phyloP scores from a whole-genome alignment of 371 early-diverging fungal species.

The Apophysomyces elegans region DNA sequence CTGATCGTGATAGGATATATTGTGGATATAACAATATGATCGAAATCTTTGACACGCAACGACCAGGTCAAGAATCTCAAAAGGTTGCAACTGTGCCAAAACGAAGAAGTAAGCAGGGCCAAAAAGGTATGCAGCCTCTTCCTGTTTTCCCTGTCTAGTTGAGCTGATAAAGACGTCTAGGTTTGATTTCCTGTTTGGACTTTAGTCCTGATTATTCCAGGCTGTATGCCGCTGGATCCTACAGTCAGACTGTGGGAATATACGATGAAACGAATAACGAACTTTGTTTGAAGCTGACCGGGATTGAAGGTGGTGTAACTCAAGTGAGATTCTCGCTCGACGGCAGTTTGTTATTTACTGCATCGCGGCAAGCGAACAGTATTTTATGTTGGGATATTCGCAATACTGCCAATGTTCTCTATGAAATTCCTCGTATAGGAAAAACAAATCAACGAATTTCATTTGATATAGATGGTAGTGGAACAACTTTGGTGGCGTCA shows the following conservation, averaged over 20 bases:
- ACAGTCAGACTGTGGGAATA: constrained; percentile 63
- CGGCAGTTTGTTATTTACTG: constrained; percentile 63
- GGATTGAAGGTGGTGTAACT: constrained; percentile 44
- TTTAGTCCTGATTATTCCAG: constrained; percentile 70
- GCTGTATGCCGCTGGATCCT: constrained; percentile 74
- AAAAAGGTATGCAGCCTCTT: constrained; percentile 52
- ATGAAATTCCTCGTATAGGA: constrained; percentile 52
- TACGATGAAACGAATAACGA: constrained; percentile 64
- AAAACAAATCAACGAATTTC: constrained; percentile 71
- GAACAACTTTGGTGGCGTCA: constrained; percentile 60
- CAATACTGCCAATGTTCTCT: constrained; percentile 61
- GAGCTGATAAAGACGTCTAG: not conserved
- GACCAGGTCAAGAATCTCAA: constrained; percentile 49
- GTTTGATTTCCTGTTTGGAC: constrained; percentile 66
- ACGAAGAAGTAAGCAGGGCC: constrained; percentile 65
- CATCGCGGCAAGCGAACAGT: constrained; percentile 55
- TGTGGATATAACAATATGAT: constrained; percentile 74
- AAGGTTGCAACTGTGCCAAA: constrained; percentile 62
- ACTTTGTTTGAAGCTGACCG: constrained; percentile 54
- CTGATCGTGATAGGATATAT: constrained; percentile 55
- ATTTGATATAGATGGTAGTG: constrained; percentile 68
- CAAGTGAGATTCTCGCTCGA: constrained; percentile 68
- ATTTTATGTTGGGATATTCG: constrained; percentile 78
- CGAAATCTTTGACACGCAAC: constrained; percentile 66
- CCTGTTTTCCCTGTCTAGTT: not conserved